Evolutionary conservation across 2,329 filamentous ascomycete genomes (phyloP).

Genomic region (Fonsecaea nubica): DNA sequence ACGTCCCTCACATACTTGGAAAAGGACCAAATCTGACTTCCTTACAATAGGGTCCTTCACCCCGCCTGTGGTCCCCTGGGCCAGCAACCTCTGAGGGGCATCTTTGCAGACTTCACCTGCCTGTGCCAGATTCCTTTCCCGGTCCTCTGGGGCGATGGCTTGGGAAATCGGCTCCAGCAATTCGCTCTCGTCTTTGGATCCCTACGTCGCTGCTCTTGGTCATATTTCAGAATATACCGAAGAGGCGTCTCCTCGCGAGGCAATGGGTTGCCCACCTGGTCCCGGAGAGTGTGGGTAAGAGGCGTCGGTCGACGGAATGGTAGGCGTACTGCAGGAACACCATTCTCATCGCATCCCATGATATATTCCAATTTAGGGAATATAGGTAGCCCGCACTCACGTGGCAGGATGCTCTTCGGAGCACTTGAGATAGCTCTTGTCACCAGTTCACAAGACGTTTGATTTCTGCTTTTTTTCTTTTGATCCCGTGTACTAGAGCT

Average conservation of each 20-base stretch:
- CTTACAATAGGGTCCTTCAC: background rate
- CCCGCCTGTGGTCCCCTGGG: background rate
- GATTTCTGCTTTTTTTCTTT: background rate
- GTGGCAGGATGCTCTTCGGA: background rate
- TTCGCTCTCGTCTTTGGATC: background rate
- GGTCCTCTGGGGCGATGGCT: conserved; percentile 2
- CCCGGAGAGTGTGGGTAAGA: background rate
- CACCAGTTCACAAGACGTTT: background rate
- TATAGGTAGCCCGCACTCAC: background rate
- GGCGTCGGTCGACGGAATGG: conserved; percentile 7
- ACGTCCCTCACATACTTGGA: background rate
- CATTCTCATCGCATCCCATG: conserved; percentile 3
- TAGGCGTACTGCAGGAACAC: conserved; percentile 5
- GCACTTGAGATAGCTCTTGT: background rate
- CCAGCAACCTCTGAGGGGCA: conserved; percentile 4
- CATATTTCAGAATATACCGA: background rate
- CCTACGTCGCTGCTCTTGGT: background rate
- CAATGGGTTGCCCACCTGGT: conserved; percentile 5
- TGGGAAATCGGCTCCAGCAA: background rate
- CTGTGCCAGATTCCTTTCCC: background rate
- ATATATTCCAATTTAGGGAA: conserved; percentile 9
- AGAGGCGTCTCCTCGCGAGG: background rate
- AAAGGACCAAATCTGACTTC: background rate
- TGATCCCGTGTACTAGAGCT: background rate
- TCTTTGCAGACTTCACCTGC: background rate